Conservation (phyloP, 1,284 basidiomycete species). For the Puccinia polysora region DNA sequence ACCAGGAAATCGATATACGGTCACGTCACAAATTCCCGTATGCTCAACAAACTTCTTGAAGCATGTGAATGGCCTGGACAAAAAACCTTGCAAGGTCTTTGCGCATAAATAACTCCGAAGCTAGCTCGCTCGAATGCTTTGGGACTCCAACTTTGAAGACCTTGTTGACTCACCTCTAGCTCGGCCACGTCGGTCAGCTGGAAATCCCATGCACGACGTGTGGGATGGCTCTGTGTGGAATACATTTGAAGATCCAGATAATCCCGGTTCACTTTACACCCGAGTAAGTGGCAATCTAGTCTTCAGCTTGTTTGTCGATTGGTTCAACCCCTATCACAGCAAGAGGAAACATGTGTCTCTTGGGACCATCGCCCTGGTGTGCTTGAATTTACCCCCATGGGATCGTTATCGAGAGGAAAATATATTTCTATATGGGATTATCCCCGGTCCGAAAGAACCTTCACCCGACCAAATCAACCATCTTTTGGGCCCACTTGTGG, state of each 20-base stretch:
- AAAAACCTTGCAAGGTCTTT: conserved; percentile 8
- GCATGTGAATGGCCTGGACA: background rate
- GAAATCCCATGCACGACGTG: background rate
- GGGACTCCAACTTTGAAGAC: background rate
- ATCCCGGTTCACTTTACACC: background rate
- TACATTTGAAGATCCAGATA: background rate
- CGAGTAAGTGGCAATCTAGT: conserved; percentile 19
- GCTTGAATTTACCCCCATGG: conserved; percentile 30
- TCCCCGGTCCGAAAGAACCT: conserved; percentile 26
- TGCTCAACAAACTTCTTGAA: background rate
- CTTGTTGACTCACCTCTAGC: conserved; percentile 8
- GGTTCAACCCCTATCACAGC: conserved; percentile 22
- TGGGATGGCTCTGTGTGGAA: conserved; percentile 22
- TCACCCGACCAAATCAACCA: conserved; percentile 13
- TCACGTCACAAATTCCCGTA: background rate
- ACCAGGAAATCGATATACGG: conserved; percentile 5
- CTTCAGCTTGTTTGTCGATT: conserved; percentile 25
- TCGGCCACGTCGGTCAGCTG: background rate
- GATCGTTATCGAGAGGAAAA: conserved; percentile 21
- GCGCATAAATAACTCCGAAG: conserved; percentile 2
- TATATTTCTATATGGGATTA: conserved; percentile 21
- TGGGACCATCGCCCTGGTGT: conserved; percentile 10
- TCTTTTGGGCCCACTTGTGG: conserved; percentile 15
- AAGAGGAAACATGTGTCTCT: conserved; percentile 7
- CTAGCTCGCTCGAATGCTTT: conserved; percentile 7